Conservation (phyloP, 192 early-diverging fungal species). For the Backusella tarrabulga region DNA sequence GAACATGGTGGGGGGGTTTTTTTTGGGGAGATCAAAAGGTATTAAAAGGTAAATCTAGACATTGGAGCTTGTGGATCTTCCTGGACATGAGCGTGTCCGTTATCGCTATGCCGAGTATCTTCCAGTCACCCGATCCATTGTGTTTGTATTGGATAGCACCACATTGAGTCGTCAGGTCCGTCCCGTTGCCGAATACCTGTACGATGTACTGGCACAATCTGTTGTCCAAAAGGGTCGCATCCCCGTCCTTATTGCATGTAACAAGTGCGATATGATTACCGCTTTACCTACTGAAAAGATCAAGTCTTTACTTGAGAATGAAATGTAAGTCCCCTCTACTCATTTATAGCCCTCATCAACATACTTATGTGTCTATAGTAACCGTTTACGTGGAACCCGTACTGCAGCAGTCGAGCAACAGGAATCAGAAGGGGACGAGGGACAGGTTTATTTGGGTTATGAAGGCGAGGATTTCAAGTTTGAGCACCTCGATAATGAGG, state of each 20-base stretch:
- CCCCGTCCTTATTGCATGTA: slow-evolving; percentile 75
- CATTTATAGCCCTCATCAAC: not conserved
- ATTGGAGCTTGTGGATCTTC: slow-evolving; percentile 76
- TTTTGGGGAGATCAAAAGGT: too few relatives aligned
- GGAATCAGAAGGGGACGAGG: slow-evolving; percentile 58
- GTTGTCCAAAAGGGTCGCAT: slow-evolving; percentile 55
- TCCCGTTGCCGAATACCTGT: slow-evolving; percentile 73
- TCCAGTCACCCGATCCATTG: slow-evolving; percentile 61
- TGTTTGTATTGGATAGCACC: slow-evolving; percentile 81
- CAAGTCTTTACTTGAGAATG: slow-evolving; percentile 66
- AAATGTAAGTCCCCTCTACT: slow-evolving; percentile 57
- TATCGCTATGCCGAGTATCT: slow-evolving; percentile 72
- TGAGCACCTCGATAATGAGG: slow-evolving; percentile 71
- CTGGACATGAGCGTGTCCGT: slow-evolving; percentile 84
- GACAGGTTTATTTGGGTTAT: slow-evolving; percentile 73
- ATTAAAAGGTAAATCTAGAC: slow-evolving; percentile 9
- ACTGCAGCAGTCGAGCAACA: slow-evolving; percentile 66
- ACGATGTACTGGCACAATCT: slow-evolving; percentile 74
- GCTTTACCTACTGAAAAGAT: slow-evolving; percentile 68
- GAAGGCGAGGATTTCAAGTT: slow-evolving; percentile 81
- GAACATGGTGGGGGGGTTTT: not conserved
- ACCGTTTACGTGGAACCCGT: slow-evolving; percentile 62
- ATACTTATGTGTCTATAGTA: slow-evolving; percentile 36
- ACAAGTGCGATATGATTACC: slow-evolving; percentile 77
- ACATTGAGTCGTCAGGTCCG: slow-evolving; percentile 54